Evolutionary conservation across 305 asterid species (phyloP).

Genomic region (Rubia balearica): DNA sequence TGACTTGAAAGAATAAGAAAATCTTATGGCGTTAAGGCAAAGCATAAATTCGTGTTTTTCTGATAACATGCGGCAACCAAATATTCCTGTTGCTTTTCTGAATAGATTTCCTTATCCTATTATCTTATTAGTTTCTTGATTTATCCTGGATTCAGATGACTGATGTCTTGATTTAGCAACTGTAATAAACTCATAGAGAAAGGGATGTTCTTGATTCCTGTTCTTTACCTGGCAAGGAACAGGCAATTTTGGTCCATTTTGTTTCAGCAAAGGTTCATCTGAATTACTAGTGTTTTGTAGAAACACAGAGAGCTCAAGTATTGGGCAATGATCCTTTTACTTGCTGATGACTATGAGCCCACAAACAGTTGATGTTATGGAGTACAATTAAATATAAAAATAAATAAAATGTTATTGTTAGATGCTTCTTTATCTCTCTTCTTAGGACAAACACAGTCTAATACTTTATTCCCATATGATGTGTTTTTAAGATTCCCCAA

Average conservation of each 20-base stretch:
- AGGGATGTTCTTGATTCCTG: background rate
- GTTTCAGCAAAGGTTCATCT: background rate
- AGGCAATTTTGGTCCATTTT: background rate
- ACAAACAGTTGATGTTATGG: conserved; percentile 3
- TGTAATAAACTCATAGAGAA: background rate
- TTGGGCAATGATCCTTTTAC: background rate
- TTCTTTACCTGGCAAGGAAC: background rate
- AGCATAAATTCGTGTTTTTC: conserved; percentile 14
- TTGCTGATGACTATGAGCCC: conserved; percentile 5
- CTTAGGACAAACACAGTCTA: background rate
- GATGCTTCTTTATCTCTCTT: background rate
- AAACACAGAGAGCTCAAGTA: conserved; percentile 5
- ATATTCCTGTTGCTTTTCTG: conserved; percentile 1
- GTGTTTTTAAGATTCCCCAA: conserved; percentile 31
- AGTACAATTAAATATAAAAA: background rate
- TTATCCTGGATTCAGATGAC: background rate
- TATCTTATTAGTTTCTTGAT: background rate
- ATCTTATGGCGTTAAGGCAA: conserved; percentile 13
- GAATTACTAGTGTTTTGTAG: background rate
- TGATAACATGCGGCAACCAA: background rate
- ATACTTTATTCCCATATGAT: background rate
- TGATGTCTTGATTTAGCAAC: background rate
- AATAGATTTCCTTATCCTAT: conserved; percentile 6
- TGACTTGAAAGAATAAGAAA: conserved; percentile 10
- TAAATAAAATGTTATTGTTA: background rate